Evolutionary conservation across 2,329 filamentous ascomycete species (phyloP).

Genomic region (Elsinoe necatrix): DNA sequence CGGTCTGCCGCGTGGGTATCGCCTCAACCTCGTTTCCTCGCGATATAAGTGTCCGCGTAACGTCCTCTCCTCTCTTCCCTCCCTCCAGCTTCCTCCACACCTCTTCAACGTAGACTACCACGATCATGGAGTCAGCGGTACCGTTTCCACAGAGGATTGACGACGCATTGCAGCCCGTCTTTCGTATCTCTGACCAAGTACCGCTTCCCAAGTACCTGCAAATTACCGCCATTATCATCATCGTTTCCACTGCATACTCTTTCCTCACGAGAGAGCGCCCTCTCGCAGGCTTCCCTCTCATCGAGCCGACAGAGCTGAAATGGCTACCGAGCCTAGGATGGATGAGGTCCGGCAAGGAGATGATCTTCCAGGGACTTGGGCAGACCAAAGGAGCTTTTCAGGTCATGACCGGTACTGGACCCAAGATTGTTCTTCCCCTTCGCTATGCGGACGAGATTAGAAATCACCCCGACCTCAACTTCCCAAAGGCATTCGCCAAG

Average conservation of each 20-base stretch:
- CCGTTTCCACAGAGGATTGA: background rate
- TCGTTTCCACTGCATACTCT: slow-evolving; percentile 8
- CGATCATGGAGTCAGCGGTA: background rate
- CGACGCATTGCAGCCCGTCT: slow-evolving; percentile 6
- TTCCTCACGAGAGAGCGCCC: slow-evolving; percentile 16
- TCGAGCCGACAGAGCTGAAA: slow-evolving; percentile 9
- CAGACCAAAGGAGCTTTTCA: slow-evolving; percentile 18
- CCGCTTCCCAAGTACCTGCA: slow-evolving; percentile 2
- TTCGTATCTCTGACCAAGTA: slow-evolving; percentile 7
- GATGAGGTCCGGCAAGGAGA: slow-evolving; percentile 14
- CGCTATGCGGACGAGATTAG: slow-evolving; percentile 21
- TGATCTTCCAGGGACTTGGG: slow-evolving; percentile 12
- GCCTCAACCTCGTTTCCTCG: background rate
- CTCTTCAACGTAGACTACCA: background rate
- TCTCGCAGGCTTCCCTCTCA: slow-evolving; percentile 13
- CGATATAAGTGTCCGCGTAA: background rate
- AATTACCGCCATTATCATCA: background rate
- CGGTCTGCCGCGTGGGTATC: background rate
- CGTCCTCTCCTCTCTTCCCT: background rate
- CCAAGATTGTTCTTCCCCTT: slow-evolving; percentile 21
- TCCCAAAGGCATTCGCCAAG: slow-evolving; percentile 19
- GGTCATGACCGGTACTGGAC: slow-evolving; percentile 18
- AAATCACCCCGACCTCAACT: slow-evolving; percentile 19
- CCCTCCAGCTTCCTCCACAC: no score
- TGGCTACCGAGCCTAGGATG: slow-evolving; percentile 14